Percentiles rank a stretch among this genome's conserved stretches.
Evolutionary conservation across 306 rosid species (phyloP).

Genomic region (Trifolium dubium): DNA sequence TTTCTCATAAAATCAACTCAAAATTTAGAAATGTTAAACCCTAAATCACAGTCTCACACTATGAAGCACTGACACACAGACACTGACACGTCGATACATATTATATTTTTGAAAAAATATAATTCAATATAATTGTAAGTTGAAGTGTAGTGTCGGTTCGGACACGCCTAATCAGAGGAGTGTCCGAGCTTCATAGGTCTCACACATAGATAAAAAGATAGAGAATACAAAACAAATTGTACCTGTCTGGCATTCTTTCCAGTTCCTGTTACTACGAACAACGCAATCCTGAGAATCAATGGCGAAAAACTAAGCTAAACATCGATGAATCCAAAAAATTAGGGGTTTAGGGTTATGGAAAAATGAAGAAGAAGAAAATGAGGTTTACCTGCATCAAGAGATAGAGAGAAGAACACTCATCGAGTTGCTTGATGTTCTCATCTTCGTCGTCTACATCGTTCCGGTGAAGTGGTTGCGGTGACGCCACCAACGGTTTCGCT

Average conservation of each 20-base stretch:
- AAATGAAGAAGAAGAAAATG: neutral
- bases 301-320: neutral
- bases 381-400: slow-evolving; percentile 70
- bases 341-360: slow-evolving; percentile 14
- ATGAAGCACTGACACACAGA: too few species aligned
- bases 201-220: neutral
- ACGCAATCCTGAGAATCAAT: slow-evolving; percentile 71
- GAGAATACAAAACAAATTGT: neutral
- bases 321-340: neutral
- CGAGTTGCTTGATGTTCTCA: slow-evolving; percentile 80
- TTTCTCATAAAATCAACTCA: neutral
- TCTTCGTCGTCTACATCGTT: slow-evolving; percentile 72
- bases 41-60: neutral
- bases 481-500: neutral
- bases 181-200: too few species aligned
- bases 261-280: slow-evolving; percentile 63
- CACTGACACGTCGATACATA: too few species aligned
- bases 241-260: slow-evolving; percentile 87
- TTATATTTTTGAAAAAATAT: too few species aligned
- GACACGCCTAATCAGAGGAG: too few species aligned
- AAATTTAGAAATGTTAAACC: neutral
- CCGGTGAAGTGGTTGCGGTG: slow-evolving; percentile 51
- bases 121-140: too few species aligned
- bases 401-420: slow-evolving; percentile 73
- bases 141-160: too few species aligned